Evolutionary conservation across 306 rosid species (phyloP).

Genomic region (Betula pendula): DNA sequence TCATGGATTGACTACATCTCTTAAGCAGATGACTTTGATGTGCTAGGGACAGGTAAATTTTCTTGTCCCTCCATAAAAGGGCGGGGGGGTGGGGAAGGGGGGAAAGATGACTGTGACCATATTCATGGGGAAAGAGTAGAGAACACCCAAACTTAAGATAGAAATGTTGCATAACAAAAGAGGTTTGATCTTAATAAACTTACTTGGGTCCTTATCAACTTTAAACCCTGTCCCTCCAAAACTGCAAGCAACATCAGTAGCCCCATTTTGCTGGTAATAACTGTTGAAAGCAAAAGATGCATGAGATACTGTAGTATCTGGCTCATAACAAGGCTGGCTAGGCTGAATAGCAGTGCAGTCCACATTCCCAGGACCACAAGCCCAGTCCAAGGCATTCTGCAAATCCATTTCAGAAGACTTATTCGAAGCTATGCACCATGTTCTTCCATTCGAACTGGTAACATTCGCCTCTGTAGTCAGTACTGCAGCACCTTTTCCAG

Average conservation of each 20-base stretch:
- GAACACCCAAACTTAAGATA: not conserved
- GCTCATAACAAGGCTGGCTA: constrained; percentile 94
- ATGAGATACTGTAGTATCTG: constrained; percentile 77
- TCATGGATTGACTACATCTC: not conserved
- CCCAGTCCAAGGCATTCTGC: constrained; percentile 96
- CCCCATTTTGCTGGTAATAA: constrained; percentile 92
- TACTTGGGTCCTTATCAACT: constrained; percentile 95
- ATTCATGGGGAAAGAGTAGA: not conserved
- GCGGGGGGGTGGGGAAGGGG: too few relatives aligned
- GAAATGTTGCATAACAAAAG: not conserved
- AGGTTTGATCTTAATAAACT: constrained; percentile 25
- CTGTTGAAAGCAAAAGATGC: constrained; percentile 90
- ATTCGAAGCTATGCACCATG: constrained; percentile 94
- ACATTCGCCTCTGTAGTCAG: constrained; percentile 49
- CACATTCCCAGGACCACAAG: constrained; percentile 94
- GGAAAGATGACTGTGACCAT: not conserved
- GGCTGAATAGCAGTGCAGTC: constrained; percentile 94
- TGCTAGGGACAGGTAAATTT: constrained; percentile 10
- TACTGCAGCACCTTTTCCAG: constrained; percentile 76
- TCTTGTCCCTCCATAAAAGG: not conserved
- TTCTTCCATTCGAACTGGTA: constrained; percentile 62
- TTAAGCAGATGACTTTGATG: not conserved
- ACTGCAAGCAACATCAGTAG: constrained; percentile 89
- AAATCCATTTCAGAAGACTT: constrained; percentile 79
- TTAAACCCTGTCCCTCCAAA: constrained; percentile 84